Base-by-base conservation (phyloP, 352 stramenopile genomes). In the Globisporangium alternatum region DNA sequence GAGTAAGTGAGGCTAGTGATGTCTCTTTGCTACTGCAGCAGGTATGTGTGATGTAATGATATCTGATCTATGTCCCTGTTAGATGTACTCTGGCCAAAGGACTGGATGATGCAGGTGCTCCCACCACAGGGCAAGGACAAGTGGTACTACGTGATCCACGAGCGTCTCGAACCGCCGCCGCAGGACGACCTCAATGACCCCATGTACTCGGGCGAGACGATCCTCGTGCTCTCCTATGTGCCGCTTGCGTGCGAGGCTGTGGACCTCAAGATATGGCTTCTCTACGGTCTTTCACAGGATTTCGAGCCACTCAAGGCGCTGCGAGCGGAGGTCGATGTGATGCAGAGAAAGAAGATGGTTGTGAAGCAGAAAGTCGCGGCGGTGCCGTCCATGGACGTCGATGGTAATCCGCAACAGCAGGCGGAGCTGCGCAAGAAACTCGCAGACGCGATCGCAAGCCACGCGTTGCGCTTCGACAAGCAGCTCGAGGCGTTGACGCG, bases 61-160 rank as follows among this genome's bases (percentile, higher is more conserved):
- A 12, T 7, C 31, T 28, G 5, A 7, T n/a, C 5, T 12, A 5
- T 52, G 39, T 45, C n/a, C 8, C 10, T 13, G 1, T 52, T 43
- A 91, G 82, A 88, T 62, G 80, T 91, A 39, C 44, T 91, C 4
- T 91, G 79, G 80, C 83, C 80, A 5, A 89, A 88, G 53, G 77
- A 91, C 69, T 91, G 83, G 83, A 80, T 83, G 63, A 72, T 62
- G 0, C 70, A 86, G 52, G 77, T 90, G 53, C 67, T 89, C 30
- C 80, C 83, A 8, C 75, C 80, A 5, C 73, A 56, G 9, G 64
- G 61, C 5, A 65, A 68, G 10, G 80, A 88, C 55, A 80, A 82
- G 53, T 91, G 83, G 80, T 91, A 78, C 73, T 91, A 90, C 59
- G 68, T 89, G 56, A 86, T 91, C 45, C 78, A 89, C 52, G 75